A percentile compares a stretch with the other conserved stretches of the same genome.
phyloP scores from a whole-genome alignment of 2,329 filamentous ascomycete genomes.

The Myriosclerotinia duriaeana region DNA sequence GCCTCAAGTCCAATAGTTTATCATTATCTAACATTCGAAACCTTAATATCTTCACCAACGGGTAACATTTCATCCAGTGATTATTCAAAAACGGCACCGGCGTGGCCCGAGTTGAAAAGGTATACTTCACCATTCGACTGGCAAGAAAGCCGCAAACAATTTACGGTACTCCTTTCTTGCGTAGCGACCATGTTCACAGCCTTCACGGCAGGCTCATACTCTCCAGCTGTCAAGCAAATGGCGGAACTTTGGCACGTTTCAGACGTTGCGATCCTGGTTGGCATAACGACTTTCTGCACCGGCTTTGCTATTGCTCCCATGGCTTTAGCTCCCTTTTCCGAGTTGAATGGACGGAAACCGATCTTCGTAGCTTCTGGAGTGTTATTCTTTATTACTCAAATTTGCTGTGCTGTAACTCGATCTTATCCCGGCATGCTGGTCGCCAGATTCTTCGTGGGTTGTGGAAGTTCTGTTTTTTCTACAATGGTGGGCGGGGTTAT shows the following conservation, averaged over 20 bases:
- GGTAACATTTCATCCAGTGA: conserved; percentile 24
- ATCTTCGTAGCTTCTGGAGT: conserved; percentile 75
- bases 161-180: conserved; percentile 73
- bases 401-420: conserved; percentile 69
- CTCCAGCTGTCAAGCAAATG: conserved; percentile 66
- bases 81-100: conserved; percentile 43
- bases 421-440: conserved; percentile 72
- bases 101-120: conserved; percentile 62
- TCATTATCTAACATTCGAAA: conserved; percentile 40
- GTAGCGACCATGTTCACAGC: conserved; percentile 74
- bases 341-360: conserved; percentile 82
- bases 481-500: conserved; percentile 93
- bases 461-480: conserved; percentile 75
- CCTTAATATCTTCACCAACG: conserved; percentile 33
- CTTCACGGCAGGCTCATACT: conserved; percentile 79
- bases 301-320: conserved; percentile 85
- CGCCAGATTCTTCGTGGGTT: conserved; percentile 72
- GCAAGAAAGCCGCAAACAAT: conserved; percentile 65
- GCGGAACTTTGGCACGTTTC: conserved; percentile 63
- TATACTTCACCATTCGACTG: conserved; percentile 73
- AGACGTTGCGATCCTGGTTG: conserved; percentile 64
- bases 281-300: conserved; percentile 77
- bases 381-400: conserved; percentile 68
- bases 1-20: conserved; percentile 34
- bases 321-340: conserved; percentile 82